Percentiles rank a stretch among this genome's conserved stretches.
phyloP scores from a whole-genome alignment of 441 rosid genomes.

The Viola pubescens region DNA sequence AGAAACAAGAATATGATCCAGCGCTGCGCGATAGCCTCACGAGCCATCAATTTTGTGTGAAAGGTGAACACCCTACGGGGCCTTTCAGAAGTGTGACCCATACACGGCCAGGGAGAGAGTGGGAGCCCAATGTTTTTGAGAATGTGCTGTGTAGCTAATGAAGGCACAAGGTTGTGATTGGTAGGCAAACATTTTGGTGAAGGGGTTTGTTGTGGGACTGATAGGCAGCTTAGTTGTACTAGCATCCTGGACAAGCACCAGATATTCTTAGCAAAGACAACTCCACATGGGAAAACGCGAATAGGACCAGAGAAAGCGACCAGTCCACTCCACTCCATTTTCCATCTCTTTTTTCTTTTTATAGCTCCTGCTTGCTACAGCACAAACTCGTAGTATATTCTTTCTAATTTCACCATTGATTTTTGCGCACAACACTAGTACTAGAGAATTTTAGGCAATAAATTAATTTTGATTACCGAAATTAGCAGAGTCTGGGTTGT shows the following conservation, averaged over 20 bases:
- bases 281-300: conserved; percentile 6
- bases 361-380: not conserved
- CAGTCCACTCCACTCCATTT: not conserved
- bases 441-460: not conserved
- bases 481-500: not conserved
- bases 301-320: conserved; percentile 8
- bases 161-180: not conserved
- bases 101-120: too few species aligned
- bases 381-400: not conserved
- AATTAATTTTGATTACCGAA: conserved; percentile 24
- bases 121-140: too few species aligned
- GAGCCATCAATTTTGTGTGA: too few species aligned
- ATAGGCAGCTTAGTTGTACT: too few species aligned
- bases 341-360: not conserved
- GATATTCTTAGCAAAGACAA: conserved; percentile 11
- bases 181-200: not conserved
- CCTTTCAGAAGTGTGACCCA: too few species aligned
- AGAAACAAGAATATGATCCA: too few species aligned
- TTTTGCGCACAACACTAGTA: not conserved
- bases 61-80: too few species aligned
- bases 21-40: too few species aligned
- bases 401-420: not conserved
- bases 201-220: not conserved
- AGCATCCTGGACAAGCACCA: not conserved
- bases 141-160: too few species aligned